phyloP scores from a whole-genome alignment of 805 yeast species.

The Teunomyces kruisii region DNA sequence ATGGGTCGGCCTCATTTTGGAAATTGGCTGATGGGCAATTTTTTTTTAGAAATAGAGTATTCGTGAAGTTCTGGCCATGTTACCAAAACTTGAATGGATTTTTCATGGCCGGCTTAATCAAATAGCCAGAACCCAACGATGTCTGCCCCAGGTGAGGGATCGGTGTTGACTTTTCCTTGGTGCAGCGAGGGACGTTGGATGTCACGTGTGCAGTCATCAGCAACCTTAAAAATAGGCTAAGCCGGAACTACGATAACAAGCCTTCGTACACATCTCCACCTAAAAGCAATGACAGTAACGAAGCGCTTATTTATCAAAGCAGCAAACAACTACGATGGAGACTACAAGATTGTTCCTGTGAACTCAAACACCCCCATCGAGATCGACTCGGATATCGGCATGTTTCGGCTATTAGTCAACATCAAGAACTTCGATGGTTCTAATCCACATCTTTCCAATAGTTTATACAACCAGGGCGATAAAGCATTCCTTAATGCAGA shows the following conservation, averaged over 20 bases:
- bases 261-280: not conserved
- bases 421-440: slow-evolving; percentile 51
- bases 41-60: no score
- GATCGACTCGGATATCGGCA: slow-evolving; percentile 40
- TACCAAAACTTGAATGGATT: no score
- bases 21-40: no score
- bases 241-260: slow-evolving; percentile 1
- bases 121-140: no score
- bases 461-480: slow-evolving; percentile 32
- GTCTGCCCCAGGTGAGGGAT: no score
- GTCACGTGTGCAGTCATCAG: not conserved
- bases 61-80: no score
- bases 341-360: slow-evolving; percentile 38
- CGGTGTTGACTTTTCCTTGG: no score
- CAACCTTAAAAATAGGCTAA: not conserved
- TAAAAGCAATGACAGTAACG: slow-evolving; percentile 6
- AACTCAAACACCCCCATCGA: slow-evolving; percentile 39
- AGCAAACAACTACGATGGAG: slow-evolving; percentile 22
- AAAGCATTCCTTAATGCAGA: slow-evolving; percentile 24
- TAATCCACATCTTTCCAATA: slow-evolving; percentile 30
- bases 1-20: no score
- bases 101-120: no score
- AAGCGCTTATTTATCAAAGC: slow-evolving; percentile 36
- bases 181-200: not conserved
- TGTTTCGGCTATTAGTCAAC: slow-evolving; percentile 38